Evolutionary conservation across 2,329 filamentous ascomycete genomes (phyloP).

Genomic region (Biscogniauxia mediterranea): DNA sequence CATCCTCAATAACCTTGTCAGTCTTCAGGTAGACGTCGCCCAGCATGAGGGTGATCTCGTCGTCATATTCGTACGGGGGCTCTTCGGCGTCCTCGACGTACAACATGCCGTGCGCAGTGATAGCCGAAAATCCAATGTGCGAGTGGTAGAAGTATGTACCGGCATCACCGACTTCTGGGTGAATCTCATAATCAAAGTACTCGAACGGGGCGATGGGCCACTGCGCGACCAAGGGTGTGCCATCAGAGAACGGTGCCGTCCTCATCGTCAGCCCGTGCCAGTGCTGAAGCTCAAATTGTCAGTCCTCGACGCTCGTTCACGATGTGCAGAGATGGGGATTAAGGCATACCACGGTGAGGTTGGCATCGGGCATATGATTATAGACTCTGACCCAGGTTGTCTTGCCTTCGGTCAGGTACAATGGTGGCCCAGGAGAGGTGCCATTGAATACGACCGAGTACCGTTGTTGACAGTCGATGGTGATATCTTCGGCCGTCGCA

Average conservation of each 20-base stretch:
- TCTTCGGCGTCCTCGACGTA: slow-evolving; percentile 52
- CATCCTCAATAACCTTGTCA: slow-evolving; percentile 50
- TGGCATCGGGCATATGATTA: slow-evolving; percentile 51
- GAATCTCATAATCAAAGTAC: slow-evolving; percentile 68
- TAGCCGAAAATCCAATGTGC: slow-evolving; percentile 61
- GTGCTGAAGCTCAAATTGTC: slow-evolving; percentile 43
- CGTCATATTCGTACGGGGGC: slow-evolving; percentile 59
- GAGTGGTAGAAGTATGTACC: slow-evolving; percentile 70
- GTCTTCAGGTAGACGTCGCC: slow-evolving; percentile 57
- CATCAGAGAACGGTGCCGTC: slow-evolving; percentile 63
- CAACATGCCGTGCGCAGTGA: slow-evolving; percentile 55
- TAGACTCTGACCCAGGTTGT: slow-evolving; percentile 58
- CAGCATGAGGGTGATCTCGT: slow-evolving; percentile 55
- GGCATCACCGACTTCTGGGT: slow-evolving; percentile 48
- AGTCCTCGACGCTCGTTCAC: slow-evolving; percentile 1
- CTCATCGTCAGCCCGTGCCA: slow-evolving; percentile 65
- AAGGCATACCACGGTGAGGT: slow-evolving; percentile 51
- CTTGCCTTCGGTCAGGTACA: slow-evolving; percentile 46
- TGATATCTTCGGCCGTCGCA: slow-evolving; percentile 36
- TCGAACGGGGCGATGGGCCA: slow-evolving; percentile 62
- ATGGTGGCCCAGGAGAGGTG: slow-evolving; percentile 48
- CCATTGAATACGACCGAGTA: slow-evolving; percentile 52
- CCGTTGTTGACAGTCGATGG: slow-evolving; percentile 45
- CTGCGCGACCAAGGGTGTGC: slow-evolving; percentile 57
- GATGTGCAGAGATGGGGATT: background rate